Base-by-base conservation (phyloP, 257 asterid genomes). In the Haberlea rhodopensis region DNA sequence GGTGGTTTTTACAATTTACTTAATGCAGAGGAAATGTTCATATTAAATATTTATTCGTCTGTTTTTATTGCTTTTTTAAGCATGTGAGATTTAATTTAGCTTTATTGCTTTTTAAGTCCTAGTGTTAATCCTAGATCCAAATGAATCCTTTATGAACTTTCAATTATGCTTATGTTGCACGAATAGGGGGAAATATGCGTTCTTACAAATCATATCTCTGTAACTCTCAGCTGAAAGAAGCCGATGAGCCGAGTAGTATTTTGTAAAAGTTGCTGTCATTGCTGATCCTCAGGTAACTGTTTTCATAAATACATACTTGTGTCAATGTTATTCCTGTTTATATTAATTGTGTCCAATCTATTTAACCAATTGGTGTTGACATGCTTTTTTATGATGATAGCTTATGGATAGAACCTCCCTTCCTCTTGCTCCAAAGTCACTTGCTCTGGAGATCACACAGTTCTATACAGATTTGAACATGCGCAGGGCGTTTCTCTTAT, bases 391-490 rank as follows among this genome's bases (percentile, higher is more conserved):
- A 67, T 76, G 70, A 49, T 74, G 28, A 67, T 79, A 90, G 97
- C 90, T 90, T 45, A 90, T 94, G 96, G 99, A 94, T 75, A 83
- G 77, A 74, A 94, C 97, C 56, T 87, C 97, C 37, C 94, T 73
- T 75, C 75, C 6, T 56, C 96, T 89, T 76, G 71, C 96, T 65
- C 94, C 94, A 18, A 82, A 80, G 62, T 92, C 98, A 71, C 76
- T 90, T 62, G 81, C 78, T 55, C 82, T 94, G 68, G 97, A 90
- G 84, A 75, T 79, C 51, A 95, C 78, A 58, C 90, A 89, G 72
- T 92, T 94, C 84, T 89, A 90, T 69, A 75, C 99, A 6, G 97
- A 94, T 78, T 53, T 94, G 69, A 89, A 74, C 80, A 94, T 94
- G 97, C 97, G 99, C 65, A 84, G 99, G 83, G 95, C 90, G 1